These are phyloP conservation scores for Drechslera avenae DNA, from an alignment of 2,329 filamentous ascomycete species.

Conservation along the genomic window DNA sequence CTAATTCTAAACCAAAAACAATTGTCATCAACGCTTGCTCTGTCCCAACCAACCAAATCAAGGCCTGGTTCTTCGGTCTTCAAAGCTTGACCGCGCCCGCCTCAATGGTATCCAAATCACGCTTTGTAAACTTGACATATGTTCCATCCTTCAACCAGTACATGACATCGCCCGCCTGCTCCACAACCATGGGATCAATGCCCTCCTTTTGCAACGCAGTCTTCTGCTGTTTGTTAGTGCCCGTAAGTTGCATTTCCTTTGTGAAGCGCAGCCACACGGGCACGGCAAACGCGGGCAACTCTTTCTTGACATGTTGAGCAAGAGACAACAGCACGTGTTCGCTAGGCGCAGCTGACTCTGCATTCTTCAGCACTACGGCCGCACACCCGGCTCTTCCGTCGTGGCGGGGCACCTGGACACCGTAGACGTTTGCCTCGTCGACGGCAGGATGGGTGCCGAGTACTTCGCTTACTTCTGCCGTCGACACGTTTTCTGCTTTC, in stretches of 20 bases:
- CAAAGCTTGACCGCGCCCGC: constrained; percentile 39
- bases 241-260: constrained; percentile 50
- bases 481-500: constrained; percentile 55
- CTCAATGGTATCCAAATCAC: constrained; percentile 34
- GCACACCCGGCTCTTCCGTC: constrained; percentile 55
- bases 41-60: not conserved
- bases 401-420: constrained; percentile 50
- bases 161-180: constrained; percentile 44
- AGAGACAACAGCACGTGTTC: constrained; percentile 25
- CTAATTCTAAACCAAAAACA: not conserved
- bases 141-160: constrained; percentile 48
- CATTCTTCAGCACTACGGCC: constrained; percentile 44
- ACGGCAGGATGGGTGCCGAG: constrained; percentile 48
- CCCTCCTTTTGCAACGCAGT: constrained; percentile 49
- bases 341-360: constrained; percentile 9
- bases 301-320: constrained; percentile 45
- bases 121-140: constrained; percentile 35
- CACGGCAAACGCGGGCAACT: constrained; percentile 52
- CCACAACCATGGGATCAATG: constrained; percentile 48
- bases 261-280: constrained; percentile 53
- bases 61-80: not conserved
- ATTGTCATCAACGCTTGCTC: not conserved
- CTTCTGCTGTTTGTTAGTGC: constrained; percentile 56
- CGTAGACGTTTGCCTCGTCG: constrained; percentile 53
- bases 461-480: constrained; percentile 51